A percentile compares a stretch with the other conserved stretches of the same genome.
These are phyloP conservation scores for Chlamydomonas sphaeroides DNA, from an alignment of 139 green algal genomes.

Conservation along the genomic window DNA sequence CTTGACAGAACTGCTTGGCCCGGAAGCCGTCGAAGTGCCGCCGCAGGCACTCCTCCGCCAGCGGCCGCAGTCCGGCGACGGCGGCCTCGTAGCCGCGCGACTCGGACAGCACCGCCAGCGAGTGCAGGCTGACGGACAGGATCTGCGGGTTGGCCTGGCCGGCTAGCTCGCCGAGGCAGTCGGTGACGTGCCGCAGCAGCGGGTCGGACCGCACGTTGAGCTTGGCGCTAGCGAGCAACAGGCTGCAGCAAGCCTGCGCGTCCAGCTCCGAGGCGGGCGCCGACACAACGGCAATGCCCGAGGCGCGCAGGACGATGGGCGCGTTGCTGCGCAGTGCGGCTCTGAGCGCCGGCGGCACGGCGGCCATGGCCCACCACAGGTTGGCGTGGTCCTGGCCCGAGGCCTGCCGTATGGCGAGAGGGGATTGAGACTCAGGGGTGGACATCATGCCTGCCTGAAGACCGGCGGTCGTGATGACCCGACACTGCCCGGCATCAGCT, in stretches of 20 bases:
- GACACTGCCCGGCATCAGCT: too few relatives aligned
- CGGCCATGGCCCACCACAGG: not conserved
- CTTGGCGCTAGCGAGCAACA: not conserved
- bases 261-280: not conserved
- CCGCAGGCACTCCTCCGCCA: not conserved
- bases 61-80: too few relatives aligned
- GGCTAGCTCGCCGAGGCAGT: not conserved
- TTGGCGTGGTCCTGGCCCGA: not conserved
- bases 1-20: constrained; percentile 34
- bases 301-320: not conserved
- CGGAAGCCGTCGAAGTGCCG: constrained; percentile 8
- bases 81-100: too few relatives aligned
- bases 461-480: too few relatives aligned
- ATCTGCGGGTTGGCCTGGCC: not conserved
- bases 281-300: not conserved
- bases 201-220: not conserved
- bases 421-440: too few relatives aligned
- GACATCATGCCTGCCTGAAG: too few relatives aligned
- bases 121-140: constrained; percentile 13
- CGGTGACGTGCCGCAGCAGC: not conserved
- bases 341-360: too few relatives aligned
- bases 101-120: constrained; percentile 11
- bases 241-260: not conserved
- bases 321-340: too few relatives aligned
- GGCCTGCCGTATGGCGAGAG: too few relatives aligned